Evolutionary conservation across 2,329 filamentous ascomycete species (phyloP).

Genomic region (Monosporascus sp.): DNA sequence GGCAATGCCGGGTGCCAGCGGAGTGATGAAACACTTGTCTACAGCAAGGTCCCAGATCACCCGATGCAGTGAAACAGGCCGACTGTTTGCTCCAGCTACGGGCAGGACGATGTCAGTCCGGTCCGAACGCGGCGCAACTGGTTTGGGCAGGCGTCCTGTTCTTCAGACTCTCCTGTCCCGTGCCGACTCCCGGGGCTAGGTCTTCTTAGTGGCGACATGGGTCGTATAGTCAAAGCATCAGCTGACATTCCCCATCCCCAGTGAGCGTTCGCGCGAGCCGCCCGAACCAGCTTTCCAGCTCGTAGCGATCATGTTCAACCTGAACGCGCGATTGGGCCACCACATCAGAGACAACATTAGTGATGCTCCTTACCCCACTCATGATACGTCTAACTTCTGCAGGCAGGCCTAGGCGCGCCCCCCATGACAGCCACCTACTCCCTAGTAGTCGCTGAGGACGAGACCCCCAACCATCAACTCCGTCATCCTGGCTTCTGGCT

Average conservation of each 20-base stretch:
- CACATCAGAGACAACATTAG: background rate
- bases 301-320: background rate
- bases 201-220: background rate
- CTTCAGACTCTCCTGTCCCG: background rate
- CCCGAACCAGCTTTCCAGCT: background rate
- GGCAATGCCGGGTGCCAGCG: background rate
- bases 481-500: constrained; percentile 10
- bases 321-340: background rate
- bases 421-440: background rate
- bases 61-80: background rate
- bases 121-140: background rate
- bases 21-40: background rate
- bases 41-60: background rate
- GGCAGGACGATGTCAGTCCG: background rate
- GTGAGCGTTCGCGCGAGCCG: background rate
- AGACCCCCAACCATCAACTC: background rate
- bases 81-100: background rate
- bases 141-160: background rate
- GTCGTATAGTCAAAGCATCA: background rate
- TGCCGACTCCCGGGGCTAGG: background rate
- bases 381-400: background rate
- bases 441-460: background rate
- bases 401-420: background rate
- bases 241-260: background rate
- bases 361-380: background rate